Evolutionary conservation across 768 basidiomycete genomes (phyloP), one percentile per base, ranked within the genome.

Genomic region (Suillus lakei): DNA sequence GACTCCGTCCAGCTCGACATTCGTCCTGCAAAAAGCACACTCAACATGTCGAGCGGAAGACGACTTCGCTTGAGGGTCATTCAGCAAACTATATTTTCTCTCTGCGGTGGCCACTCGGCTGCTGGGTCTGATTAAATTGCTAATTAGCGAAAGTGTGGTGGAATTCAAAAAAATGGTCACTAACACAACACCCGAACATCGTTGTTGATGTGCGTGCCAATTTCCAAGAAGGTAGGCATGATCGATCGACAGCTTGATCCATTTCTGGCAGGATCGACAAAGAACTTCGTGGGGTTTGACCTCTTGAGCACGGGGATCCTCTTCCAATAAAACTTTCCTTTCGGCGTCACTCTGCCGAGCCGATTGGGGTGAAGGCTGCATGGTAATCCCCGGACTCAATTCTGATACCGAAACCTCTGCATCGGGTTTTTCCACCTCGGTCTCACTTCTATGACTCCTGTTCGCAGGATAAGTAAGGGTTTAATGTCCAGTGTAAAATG

Each of bases 211-310:
- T 9, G 60, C 59, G 15, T 78, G 79, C 91, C 91, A 92, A 66
- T 87, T 85, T 41, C 65, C 48, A 51, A 83, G 64, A 34, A 72
- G 69, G 72, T 90, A 92, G 2, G 76, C 70, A 8, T 71, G 69
- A 1, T 10, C 39, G 18, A 73, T 70, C 32, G 84, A 79, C 32
- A 91, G 78, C 56, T 77, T 81, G 64, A 92, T 81, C 89, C 90
- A 91, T 65, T 82, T 86, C 62, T 85, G 76, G 72, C 91, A 93
- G 43, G 79, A 80, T 67, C 82, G 83, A 73, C 91, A 93, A 59
- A 84, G 76, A 21, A 85, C 86, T 62, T 82, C 80, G 60, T 85
- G 76, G 5, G 83, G 79, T 68, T 86, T 80, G 21, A 87, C 78
- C 60, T 81, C 82, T 58, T 83, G 84, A 5, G 79, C 79, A 60